Evolutionary conservation across 2,329 filamentous ascomycete genomes (phyloP).

Genomic region (Botrytis hyacinthi): DNA sequence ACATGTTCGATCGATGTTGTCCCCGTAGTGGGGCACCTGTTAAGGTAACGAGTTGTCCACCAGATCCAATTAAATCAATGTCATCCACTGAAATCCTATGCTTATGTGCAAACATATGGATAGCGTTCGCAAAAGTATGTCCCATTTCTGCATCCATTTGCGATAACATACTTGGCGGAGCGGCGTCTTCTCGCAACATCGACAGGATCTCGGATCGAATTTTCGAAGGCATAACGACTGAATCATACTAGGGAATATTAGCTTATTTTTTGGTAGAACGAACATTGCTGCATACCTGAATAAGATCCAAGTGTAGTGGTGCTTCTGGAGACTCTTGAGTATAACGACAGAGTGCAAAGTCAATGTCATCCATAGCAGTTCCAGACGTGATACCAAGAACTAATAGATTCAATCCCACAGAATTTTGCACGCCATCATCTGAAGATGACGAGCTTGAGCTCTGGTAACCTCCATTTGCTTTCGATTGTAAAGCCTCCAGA

Average conservation of each 20-base stretch:
- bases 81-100: slow-evolving; percentile 37
- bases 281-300: slow-evolving; percentile 31
- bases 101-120: slow-evolving; percentile 37
- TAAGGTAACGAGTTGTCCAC: slow-evolving; percentile 37
- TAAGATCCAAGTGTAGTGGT: slow-evolving; percentile 34
- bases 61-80: slow-evolving; percentile 38
- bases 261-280: not conserved
- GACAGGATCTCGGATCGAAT: slow-evolving; percentile 38
- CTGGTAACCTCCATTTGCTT: slow-evolving; percentile 31
- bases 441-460: slow-evolving; percentile 31
- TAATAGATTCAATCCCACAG: slow-evolving; percentile 34
- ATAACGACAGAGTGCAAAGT: slow-evolving; percentile 38
- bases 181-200: slow-evolving; percentile 38
- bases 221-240: slow-evolving; percentile 39
- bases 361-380: slow-evolving; percentile 39
- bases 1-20: slow-evolving; percentile 38
- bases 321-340: slow-evolving; percentile 38
- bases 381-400: slow-evolving; percentile 38
- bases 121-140: slow-evolving; percentile 38
- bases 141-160: slow-evolving; percentile 40
- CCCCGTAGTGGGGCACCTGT: slow-evolving; percentile 35
- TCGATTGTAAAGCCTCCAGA: slow-evolving; percentile 37
- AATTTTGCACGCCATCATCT: slow-evolving; percentile 25
- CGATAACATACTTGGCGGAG: slow-evolving; percentile 38
- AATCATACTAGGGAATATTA: slow-evolving; percentile 35